Percentiles rank a stretch among this genome's conserved stretches.
Evolutionary conservation across 1,284 basidiomycete genomes (phyloP).

Genomic region (Ganoderma lingzhi): DNA sequence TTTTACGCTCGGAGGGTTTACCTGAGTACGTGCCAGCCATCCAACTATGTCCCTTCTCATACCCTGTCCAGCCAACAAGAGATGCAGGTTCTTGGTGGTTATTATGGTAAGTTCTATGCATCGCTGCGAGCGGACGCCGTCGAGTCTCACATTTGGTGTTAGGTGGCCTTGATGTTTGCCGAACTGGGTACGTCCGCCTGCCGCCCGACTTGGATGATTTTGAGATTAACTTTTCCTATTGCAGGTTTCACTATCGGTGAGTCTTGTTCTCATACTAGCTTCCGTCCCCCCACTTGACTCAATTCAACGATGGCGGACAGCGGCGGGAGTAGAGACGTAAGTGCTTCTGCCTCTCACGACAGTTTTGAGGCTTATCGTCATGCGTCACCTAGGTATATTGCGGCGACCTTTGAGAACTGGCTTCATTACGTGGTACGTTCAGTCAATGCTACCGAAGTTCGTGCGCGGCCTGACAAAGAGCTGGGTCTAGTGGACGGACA

Average conservation of each 20-base stretch:
- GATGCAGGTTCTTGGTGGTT: neutral
- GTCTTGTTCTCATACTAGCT: neutral
- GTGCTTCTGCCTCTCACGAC: neutral
- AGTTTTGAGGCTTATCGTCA: no score
- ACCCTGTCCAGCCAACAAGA: neutral
- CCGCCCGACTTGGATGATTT: neutral
- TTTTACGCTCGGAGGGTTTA: neutral
- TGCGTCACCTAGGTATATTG: no score
- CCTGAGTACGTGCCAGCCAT: neutral
- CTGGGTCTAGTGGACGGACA: no score
- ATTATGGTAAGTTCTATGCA: neutral
- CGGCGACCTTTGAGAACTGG: no score
- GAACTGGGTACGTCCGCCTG: neutral
- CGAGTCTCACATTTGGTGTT: neutral
- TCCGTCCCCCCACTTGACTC: neutral
- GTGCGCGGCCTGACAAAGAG: no score
- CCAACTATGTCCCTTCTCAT: neutral
- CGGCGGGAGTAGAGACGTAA: neutral
- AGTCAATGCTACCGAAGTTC: no score
- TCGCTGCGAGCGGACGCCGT: no score
- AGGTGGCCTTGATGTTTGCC: neutral
- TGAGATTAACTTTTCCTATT: neutral
- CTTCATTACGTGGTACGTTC: no score
- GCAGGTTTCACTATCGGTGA: neutral
- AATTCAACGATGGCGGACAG: neutral